Conservation (phyloP, 345 rosid genomes). For the Pseudoturritis turrita region DNA sequence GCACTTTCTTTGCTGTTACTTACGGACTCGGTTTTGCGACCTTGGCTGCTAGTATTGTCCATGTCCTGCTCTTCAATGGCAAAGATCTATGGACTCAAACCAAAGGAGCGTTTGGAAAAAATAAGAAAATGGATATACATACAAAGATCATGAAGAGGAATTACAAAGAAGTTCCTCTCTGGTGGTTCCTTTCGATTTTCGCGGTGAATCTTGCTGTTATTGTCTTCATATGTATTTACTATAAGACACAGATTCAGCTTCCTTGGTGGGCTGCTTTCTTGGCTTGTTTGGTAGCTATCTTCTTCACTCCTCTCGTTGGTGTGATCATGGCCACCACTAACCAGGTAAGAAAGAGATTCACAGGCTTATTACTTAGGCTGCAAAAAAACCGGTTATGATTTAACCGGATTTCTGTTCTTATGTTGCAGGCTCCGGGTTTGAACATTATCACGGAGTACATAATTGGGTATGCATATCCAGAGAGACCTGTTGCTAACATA, state of each 20-base stretch:
- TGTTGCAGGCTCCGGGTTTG: conserved; percentile 53
- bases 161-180: conserved; percentile 58
- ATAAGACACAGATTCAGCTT: conserved; percentile 58
- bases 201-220: conserved; percentile 41
- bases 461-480: conserved; percentile 77
- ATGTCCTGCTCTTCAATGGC: conserved; percentile 63
- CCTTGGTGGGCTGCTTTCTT: conserved; percentile 88
- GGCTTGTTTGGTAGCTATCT: conserved; percentile 67
- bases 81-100: conserved; percentile 61
- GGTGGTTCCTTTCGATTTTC: conserved; percentile 75
- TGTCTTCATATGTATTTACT: conserved; percentile 53
- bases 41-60: conserved; percentile 60
- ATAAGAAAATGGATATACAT: conserved; percentile 58
- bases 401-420: neutral
- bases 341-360: conserved; percentile 34
- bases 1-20: conserved; percentile 75
- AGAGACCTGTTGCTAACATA: conserved; percentile 85
- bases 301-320: conserved; percentile 84
- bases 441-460: conserved; percentile 78
- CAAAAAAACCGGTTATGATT: neutral
- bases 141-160: conserved; percentile 66
- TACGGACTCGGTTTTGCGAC: conserved; percentile 85
- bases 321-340: conserved; percentile 71
- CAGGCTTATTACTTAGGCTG: neutral
- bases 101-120: conserved; percentile 42